phyloP scores from a whole-genome alignment of 1,139 yeast species.

The Sugiyamaella novakii region DNA sequence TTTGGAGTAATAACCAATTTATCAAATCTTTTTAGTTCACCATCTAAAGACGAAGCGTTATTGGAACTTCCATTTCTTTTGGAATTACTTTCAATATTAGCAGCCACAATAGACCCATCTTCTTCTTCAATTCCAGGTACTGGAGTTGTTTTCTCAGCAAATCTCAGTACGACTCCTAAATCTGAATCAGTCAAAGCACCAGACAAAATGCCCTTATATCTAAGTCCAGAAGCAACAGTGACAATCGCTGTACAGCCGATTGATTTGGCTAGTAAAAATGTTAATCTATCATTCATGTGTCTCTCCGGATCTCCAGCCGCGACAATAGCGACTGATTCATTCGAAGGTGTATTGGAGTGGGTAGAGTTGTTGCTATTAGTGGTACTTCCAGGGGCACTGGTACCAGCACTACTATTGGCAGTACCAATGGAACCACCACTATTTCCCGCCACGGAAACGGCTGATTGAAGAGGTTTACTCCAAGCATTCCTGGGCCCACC shows the following conservation, averaged over 20 bases:
- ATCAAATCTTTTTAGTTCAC: slow-evolving; percentile 46
- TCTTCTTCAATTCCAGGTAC: slow-evolving; percentile 45
- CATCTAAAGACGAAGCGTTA: slow-evolving; percentile 33
- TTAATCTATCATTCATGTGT: slow-evolving; percentile 52
- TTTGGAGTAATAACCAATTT: slow-evolving; percentile 56
- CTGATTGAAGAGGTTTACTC: slow-evolving; percentile 21
- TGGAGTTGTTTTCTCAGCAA: slow-evolving; percentile 49
- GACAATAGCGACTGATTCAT: neutral
- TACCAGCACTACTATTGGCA: neutral
- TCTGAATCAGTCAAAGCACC: slow-evolving; percentile 48
- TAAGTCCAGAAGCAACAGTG: slow-evolving; percentile 63
- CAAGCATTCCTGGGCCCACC: slow-evolving; percentile 19
- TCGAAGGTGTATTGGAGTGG: slow-evolving; percentile 1
- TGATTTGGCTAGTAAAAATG: slow-evolving; percentile 54
- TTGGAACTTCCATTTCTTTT: slow-evolving; percentile 26
- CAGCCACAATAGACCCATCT: slow-evolving; percentile 29
- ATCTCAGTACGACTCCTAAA: slow-evolving; percentile 57
- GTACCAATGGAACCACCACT: neutral
- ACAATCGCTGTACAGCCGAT: slow-evolving; percentile 60
- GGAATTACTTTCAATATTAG: slow-evolving; percentile 21
- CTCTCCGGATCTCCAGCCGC: slow-evolving; percentile 25
- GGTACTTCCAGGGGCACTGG: neutral
- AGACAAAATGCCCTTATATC: slow-evolving; percentile 60
- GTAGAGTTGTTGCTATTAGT: neutral
- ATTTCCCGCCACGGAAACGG: slow-evolving; percentile 1